phyloP scores from a whole-genome alignment of 2,329 filamentous ascomycete genomes.

The Coniochaeta sp. region DNA sequence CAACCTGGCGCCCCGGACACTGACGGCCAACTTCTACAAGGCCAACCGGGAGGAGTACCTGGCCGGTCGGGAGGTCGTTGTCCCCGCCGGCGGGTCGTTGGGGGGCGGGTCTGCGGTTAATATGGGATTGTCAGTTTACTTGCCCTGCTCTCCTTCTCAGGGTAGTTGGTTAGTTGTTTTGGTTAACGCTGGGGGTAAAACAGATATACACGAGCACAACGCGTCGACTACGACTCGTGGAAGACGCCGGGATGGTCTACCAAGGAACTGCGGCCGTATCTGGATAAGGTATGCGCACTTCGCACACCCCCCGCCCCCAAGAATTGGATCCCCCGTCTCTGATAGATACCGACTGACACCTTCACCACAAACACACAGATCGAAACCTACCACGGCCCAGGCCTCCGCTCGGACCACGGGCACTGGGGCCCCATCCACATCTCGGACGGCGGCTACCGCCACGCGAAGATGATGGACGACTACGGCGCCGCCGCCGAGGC shows the following conservation, averaged over 20 bases:
- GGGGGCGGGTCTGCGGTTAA: conserved; percentile 46
- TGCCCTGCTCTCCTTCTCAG: too few relatives aligned
- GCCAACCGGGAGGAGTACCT: conserved; percentile 36
- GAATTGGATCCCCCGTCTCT: neutral
- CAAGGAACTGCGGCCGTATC: conserved; percentile 34
- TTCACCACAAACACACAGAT: conserved; percentile 7
- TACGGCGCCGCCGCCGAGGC: conserved; percentile 37
- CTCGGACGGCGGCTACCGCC: conserved; percentile 36
- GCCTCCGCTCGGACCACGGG: conserved; percentile 31
- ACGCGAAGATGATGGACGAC: conserved; percentile 27
- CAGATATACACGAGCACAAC: conserved; percentile 19
- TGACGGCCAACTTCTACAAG: conserved; percentile 39
- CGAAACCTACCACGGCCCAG: conserved; percentile 15
- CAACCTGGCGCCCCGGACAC: conserved; percentile 39
- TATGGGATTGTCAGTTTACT: conserved; percentile 29
- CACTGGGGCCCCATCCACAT: conserved; percentile 39
- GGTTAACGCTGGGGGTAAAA: neutral
- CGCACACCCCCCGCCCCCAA: neutral
- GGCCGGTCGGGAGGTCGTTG: conserved; percentile 31
- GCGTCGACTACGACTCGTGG: conserved; percentile 21
- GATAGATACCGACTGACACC: neutral
- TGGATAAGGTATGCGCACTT: conserved; percentile 32
- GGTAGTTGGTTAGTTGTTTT: neutral
- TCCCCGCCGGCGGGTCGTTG: conserved; percentile 35
- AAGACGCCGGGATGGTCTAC: conserved; percentile 17